A percentile compares a stretch with the other conserved stretches of the same genome.
Conservation (phyloP, 2,329 filamentous ascomycete species). For the Aureobasidium sp. region DNA sequence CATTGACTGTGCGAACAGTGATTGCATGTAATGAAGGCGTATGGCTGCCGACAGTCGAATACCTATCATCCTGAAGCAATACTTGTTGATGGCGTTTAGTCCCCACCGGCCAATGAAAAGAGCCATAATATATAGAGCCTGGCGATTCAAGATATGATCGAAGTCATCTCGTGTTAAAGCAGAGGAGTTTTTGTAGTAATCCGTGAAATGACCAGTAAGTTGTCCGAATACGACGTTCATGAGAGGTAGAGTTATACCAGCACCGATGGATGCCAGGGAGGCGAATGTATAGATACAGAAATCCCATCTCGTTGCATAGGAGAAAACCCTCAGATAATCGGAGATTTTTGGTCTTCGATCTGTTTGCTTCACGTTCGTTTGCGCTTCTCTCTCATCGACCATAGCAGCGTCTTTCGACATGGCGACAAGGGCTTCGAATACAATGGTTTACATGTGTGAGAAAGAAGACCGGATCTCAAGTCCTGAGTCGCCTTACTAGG, state of each 20-base stretch:
- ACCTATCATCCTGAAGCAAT: conserved; percentile 58
- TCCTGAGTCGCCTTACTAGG: too few species aligned
- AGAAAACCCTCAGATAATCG: conserved; percentile 1
- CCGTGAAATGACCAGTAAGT: conserved; percentile 55
- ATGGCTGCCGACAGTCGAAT: conserved; percentile 57
- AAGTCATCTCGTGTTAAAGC: conserved; percentile 20
- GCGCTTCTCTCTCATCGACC: neutral
- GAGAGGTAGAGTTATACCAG: conserved; percentile 56
- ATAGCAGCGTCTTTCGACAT: neutral
- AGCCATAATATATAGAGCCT: conserved; percentile 54
- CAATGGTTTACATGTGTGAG: neutral
- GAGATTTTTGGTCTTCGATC: neutral
- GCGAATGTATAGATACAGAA: neutral
- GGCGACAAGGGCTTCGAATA: too few species aligned
- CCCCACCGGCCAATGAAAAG: conserved; percentile 57
- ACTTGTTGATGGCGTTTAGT: conserved; percentile 57
- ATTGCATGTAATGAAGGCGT: conserved; percentile 53
- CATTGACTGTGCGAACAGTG: conserved; percentile 55
- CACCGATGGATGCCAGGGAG: conserved; percentile 39
- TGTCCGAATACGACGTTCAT: conserved; percentile 59
- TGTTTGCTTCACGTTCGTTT: neutral
- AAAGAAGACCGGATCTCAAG: neutral
- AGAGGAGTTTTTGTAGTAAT: conserved; percentile 43
- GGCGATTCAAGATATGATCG: conserved; percentile 42
- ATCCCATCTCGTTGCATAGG: neutral